Conservation (phyloP, 257 asterid genomes). For the Gentiana macrophylla region DNA sequence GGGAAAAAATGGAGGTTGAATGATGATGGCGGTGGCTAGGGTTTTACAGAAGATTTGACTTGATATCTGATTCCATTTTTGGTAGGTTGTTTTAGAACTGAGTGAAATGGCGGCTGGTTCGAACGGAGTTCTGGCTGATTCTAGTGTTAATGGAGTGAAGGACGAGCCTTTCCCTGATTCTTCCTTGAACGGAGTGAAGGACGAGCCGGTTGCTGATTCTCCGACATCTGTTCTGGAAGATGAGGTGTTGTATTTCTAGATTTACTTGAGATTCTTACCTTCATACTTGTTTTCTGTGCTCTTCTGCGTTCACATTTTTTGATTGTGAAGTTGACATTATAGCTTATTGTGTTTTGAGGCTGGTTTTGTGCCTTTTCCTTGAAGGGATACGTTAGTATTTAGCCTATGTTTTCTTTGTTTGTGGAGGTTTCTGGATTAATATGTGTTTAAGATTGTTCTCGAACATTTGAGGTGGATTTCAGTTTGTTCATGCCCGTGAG, state of each 20-base stretch:
- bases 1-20: not conserved
- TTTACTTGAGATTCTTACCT: not conserved
- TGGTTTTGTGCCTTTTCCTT: not conserved
- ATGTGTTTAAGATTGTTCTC: too few species aligned
- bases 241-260: slow-evolving; percentile 32
- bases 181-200: slow-evolving; percentile 43
- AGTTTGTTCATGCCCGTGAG: too few species aligned
- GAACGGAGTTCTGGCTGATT: too few species aligned
- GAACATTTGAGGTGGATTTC: too few species aligned
- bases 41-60: not conserved
- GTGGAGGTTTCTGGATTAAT: too few species aligned
- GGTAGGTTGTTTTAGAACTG: slow-evolving; percentile 3
- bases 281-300: too few species aligned
- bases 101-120: slow-evolving; percentile 11
- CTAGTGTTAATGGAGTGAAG: slow-evolving; percentile 40
- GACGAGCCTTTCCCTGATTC: slow-evolving; percentile 54
- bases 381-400: too few species aligned
- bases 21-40: not conserved
- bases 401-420: not conserved
- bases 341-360: not conserved
- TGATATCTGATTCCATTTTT: not conserved
- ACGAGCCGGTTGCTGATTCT: slow-evolving; percentile 53
- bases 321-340: too few species aligned
- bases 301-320: too few species aligned
- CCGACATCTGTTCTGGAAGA: slow-evolving; percentile 97